Percentiles rank a stretch among this genome's conserved stretches.
These are phyloP conservation scores for Solanum bukasovii DNA, from an alignment of 257 asterid species.

Conservation along the genomic window DNA sequence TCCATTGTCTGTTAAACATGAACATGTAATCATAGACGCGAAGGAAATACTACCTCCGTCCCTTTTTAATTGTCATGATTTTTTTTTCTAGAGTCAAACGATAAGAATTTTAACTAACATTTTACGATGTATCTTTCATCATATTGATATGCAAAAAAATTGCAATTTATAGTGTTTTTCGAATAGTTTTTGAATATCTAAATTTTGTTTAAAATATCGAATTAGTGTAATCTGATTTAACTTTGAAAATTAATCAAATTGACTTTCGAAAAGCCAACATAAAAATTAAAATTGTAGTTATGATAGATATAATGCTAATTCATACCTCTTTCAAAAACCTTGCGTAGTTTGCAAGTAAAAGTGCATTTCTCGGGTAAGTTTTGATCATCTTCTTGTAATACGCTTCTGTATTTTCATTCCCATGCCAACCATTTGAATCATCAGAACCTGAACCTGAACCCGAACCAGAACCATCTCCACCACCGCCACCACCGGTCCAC, in stretches of 20 bases:
- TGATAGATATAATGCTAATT: neutral
- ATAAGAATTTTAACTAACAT: too few relatives aligned
- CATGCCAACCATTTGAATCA: slow-evolving; percentile 43
- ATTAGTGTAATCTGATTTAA: too few relatives aligned
- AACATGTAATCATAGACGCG: neutral
- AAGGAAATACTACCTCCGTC: too few relatives aligned
- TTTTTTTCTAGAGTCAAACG: too few relatives aligned
- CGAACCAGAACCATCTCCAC: slow-evolving; percentile 35
- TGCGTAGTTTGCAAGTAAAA: slow-evolving; percentile 70
- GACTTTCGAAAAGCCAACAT: too few relatives aligned
- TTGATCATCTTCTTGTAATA: slow-evolving; percentile 65
- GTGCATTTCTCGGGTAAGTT: slow-evolving; percentile 61
- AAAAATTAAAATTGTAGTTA: neutral
- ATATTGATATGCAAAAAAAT: too few relatives aligned
- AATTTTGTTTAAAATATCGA: too few relatives aligned
- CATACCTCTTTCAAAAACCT: slow-evolving; percentile 66
- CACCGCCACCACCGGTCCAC: slow-evolving; percentile 2
- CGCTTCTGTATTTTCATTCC: slow-evolving; percentile 39
- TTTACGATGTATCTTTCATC: too few relatives aligned
- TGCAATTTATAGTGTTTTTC: too few relatives aligned
- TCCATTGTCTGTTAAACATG: neutral
- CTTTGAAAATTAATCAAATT: too few relatives aligned
- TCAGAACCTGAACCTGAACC: slow-evolving; percentile 30
- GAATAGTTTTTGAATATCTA: too few relatives aligned
- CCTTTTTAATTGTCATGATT: too few relatives aligned